Evolutionary conservation across 441 rosid genomes (phyloP).

Genomic region (Adansonia grandidieri): DNA sequence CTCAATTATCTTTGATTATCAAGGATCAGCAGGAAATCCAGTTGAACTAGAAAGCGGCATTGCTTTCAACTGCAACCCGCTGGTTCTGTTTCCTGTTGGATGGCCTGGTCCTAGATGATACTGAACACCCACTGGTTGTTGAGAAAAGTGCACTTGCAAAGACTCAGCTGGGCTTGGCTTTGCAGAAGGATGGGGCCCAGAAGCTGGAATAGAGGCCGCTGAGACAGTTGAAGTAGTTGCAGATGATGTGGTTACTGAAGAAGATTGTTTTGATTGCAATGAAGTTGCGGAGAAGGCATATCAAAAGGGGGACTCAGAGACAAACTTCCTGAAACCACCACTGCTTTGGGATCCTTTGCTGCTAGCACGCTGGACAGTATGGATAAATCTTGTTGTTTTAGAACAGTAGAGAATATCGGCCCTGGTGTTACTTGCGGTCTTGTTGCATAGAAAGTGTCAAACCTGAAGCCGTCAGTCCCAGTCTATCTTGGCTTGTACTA

Average conservation of each 20-base stretch:
- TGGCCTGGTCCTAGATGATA: constrained; percentile 35
- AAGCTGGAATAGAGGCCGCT: constrained; percentile 43
- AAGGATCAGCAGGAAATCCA: constrained; percentile 53
- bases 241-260: constrained; percentile 42
- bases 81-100: constrained; percentile 40
- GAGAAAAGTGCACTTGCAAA: constrained; percentile 46
- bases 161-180: constrained; percentile 45
- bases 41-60: constrained; percentile 44
- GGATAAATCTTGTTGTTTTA: constrained; percentile 41
- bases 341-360: constrained; percentile 55
- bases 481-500: constrained; percentile 51
- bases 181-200: constrained; percentile 49
- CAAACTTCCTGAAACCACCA: constrained; percentile 56
- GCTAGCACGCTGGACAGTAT: constrained; percentile 34
- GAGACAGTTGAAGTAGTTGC: constrained; percentile 50
- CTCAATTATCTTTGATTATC: too few species aligned
- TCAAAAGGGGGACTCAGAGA: constrained; percentile 70
- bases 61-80: constrained; percentile 40
- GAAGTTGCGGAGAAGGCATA: constrained; percentile 68
- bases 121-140: constrained; percentile 55
- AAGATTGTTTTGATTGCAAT: constrained; percentile 50
- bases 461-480: constrained; percentile 50
- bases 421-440: constrained; percentile 54
- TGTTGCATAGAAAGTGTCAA: constrained; percentile 50
- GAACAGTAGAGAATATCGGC: constrained; percentile 40